Base-by-base conservation (phyloP, 306 rosid species). In the Lathyrus tuberosus region DNA sequence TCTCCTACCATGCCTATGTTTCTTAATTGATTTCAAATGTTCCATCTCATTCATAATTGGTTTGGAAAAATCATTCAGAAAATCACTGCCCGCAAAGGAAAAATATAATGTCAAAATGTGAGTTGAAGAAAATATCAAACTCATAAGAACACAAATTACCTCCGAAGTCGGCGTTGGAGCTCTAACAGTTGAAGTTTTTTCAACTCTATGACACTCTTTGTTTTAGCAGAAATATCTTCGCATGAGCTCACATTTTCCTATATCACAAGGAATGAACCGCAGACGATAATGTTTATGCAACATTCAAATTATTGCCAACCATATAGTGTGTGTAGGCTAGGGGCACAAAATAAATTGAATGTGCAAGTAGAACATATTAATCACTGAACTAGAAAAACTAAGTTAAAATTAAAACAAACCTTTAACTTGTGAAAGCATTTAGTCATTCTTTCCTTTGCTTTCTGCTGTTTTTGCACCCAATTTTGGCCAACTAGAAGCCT, bases 1-100 rank as follows among this genome's bases (percentile, higher is more conserved):
- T 88, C 99, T 89, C 87, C 99, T 86, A 72, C 99, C 99, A 81
- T 95, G 99, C 76, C 87, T 91, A 68, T 87, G 89, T 80, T 95
- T 95, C 95, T 95, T 95, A 48, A 78, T 62, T n/a, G 87, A 77
- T 86, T 80, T 91, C 84, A 95, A 62, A 70, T 89, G 89, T 30
- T 95, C 99, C 88, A 86, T 56, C 79, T 95, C 99, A 33, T 73
- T 64, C 65, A 85, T 67, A 65, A 95, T 80, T 26, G 99, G 97
- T 76, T 86, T 91, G 78, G 87, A 95, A 79, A 95, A 95, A 74
- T 95, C 95, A 69, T 82, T 89, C 84, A 91, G 79, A 79, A 89
- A 95, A 69, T 87, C 97, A 85, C 99, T 91, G 96, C 80, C 63
- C 63, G 77, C 56, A 77, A 59, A 75, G 69, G 70, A 78, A 74